Percentiles rank a stretch among this genome's conserved stretches.
phyloP scores from a whole-genome alignment of 257 asterid genomes.

The Lycium barbarum region DNA sequence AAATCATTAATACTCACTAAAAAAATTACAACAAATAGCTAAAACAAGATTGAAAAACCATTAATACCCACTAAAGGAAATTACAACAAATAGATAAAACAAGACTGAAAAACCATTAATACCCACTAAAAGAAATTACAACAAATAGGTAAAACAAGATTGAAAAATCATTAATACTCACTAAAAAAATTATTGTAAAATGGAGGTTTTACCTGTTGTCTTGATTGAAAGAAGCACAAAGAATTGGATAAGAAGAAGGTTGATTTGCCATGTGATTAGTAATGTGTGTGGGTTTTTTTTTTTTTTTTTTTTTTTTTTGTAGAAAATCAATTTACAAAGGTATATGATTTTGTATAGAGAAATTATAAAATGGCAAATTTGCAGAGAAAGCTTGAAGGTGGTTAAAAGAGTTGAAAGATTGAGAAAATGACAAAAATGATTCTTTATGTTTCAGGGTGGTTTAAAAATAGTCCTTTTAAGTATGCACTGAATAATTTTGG shows the following conservation, averaged over 20 bases:
- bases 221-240: constrained; percentile 90
- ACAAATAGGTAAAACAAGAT: too few relatives aligned
- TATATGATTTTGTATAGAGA: too few relatives aligned
- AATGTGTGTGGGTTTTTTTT: background rate
- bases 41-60: too few relatives aligned
- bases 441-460: too few relatives aligned
- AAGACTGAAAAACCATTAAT: too few relatives aligned
- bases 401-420: background rate
- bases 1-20: too few relatives aligned
- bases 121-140: too few relatives aligned
- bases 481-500: background rate
- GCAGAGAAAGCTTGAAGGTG: background rate
- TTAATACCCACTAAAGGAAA: too few relatives aligned
- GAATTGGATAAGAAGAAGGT: constrained; percentile 60
- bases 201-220: constrained; percentile 63
- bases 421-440: background rate
- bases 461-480: too few relatives aligned
- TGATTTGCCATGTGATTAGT: constrained; percentile 54
- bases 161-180: background rate
- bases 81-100: too few relatives aligned
- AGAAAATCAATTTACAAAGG: background rate
- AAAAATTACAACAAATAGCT: too few relatives aligned
- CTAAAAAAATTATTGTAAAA: background rate
- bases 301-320: too few relatives aligned
- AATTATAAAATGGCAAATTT: background rate